phyloP scores from a whole-genome alignment of 1,139 yeast species.

The Lodderomyces metapsilosis region DNA sequence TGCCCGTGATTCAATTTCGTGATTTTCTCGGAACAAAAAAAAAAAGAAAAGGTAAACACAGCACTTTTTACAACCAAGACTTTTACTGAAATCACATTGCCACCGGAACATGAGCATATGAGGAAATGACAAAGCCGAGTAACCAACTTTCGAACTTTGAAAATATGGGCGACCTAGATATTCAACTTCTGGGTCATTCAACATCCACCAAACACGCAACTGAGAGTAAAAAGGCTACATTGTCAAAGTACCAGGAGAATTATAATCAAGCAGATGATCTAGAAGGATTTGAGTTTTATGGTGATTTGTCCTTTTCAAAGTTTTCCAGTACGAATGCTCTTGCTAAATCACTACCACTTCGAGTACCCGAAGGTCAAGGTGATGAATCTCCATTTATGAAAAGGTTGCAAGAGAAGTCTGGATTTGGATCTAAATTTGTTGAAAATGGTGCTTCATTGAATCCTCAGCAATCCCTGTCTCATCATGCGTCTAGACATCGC shows the following conservation, averaged over 20 bases:
- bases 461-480: constrained; percentile 1
- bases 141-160: constrained; percentile 10
- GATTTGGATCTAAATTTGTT: constrained; percentile 8
- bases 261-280: constrained; percentile 17
- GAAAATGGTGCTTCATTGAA: neutral
- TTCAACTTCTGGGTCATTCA: constrained; percentile 8
- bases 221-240: constrained; percentile 7
- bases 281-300: constrained; percentile 8
- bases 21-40: neutral
- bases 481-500: neutral
- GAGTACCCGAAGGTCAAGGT: neutral
- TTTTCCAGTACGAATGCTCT: constrained; percentile 24
- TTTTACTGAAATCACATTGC: neutral
- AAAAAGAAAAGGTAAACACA: neutral
- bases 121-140: constrained; percentile 8
- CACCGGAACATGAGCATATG: constrained; percentile 4
- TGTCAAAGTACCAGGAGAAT: constrained; percentile 18
- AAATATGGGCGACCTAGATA: constrained; percentile 9
- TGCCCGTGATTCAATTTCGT: too few species aligned
- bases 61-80: constrained; percentile 2
- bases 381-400: constrained; percentile 30
- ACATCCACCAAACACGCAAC: neutral
- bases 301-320: constrained; percentile 37
- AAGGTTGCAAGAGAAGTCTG: constrained; percentile 19
- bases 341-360: neutral